A percentile compares a stretch with the other conserved stretches of the same genome.
Evolutionary conservation across 2,329 filamentous ascomycete species (phyloP).

Genomic region (Fusarium scirpi): DNA sequence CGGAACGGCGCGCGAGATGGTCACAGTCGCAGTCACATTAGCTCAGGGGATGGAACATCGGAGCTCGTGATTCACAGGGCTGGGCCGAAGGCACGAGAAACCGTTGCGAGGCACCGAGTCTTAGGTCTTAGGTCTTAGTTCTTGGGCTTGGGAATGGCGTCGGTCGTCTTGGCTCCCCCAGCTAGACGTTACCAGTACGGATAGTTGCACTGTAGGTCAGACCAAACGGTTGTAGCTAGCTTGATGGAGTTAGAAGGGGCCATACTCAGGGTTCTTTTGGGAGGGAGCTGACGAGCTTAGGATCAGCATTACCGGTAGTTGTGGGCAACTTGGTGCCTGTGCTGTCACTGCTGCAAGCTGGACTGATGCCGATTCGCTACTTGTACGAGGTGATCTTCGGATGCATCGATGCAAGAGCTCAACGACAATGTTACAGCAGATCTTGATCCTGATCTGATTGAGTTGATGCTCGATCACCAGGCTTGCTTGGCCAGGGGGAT

Average conservation of each 20-base stretch:
- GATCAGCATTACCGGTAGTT: conserved; percentile 10
- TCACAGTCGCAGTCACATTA: background rate
- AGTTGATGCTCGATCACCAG: background rate
- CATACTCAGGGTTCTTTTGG: conserved; percentile 23
- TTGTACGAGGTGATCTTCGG: background rate
- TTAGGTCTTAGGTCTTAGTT: background rate
- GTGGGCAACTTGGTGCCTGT: conserved; percentile 13
- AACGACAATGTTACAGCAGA: background rate
- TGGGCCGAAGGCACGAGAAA: conserved; percentile 1
- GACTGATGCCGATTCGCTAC: conserved; percentile 29
- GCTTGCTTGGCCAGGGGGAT: background rate
- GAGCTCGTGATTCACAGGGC: conserved; percentile 15
- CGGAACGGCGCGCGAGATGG: conserved; percentile 27
- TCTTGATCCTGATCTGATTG: background rate
- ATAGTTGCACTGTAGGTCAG: background rate
- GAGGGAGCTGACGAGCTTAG: conserved; percentile 3
- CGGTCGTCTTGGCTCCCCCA: background rate
- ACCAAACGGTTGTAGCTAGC: conserved; percentile 15
- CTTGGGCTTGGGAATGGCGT: background rate
- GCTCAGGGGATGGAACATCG: conserved; percentile 1
- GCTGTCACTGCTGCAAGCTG: conserved; percentile 11
- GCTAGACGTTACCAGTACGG: background rate
- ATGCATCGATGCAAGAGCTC: background rate
- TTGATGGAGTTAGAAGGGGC: conserved; percentile 18
- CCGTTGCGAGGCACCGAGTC: conserved; percentile 16